Evolutionary conservation across 169 alveolate genomes (phyloP).

Genomic region (Besnoitia besnoiti): DNA sequence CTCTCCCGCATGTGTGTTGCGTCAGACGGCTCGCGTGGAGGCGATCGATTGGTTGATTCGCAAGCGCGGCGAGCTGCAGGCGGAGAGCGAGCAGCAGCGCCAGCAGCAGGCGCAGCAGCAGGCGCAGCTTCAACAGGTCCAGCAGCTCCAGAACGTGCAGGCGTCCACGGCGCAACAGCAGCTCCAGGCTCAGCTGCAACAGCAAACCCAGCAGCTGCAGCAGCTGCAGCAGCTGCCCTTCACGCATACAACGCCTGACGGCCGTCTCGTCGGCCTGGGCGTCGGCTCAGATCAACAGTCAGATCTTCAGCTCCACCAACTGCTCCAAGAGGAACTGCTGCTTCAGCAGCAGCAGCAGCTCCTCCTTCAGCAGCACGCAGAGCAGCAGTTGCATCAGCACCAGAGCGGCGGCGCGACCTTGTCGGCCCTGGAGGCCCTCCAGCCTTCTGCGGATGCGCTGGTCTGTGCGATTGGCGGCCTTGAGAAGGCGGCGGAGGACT

Average conservation of each 20-base stretch:
- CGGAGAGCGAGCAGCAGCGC: slow-evolving; percentile 27
- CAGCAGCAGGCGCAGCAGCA: slow-evolving; percentile 31
- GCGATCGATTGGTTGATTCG: slow-evolving; percentile 54
- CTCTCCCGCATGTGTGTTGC: too few species aligned
- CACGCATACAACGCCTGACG: not conserved
- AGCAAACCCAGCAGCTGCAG: slow-evolving; percentile 19
- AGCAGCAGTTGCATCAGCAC: slow-evolving; percentile 34
- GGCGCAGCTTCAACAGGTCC: slow-evolving; percentile 45
- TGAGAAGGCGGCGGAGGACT: not conserved
- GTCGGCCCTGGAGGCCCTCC: not conserved
- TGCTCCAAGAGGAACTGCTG: slow-evolving; percentile 42
- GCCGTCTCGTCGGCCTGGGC: slow-evolving; percentile 17
- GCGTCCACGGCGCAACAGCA: slow-evolving; percentile 20
- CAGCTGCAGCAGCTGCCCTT: slow-evolving; percentile 38
- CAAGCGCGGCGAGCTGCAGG: slow-evolving; percentile 52
- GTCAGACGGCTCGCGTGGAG: slow-evolving; percentile 41
- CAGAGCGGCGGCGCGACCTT: not conserved
- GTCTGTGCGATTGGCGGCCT: slow-evolving; percentile 5
- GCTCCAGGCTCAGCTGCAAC: slow-evolving; percentile 41
- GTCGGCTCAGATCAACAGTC: slow-evolving; percentile 14
- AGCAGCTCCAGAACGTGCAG: not conserved
- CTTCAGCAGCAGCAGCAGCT: slow-evolving; percentile 46
- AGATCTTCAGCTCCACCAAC: slow-evolving; percentile 38
- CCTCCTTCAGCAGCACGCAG: slow-evolving; percentile 44
- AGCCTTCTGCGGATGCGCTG: not conserved